Percentiles rank a stretch among this genome's conserved stretches.
phyloP scores from a whole-genome alignment of 805 yeast genomes.

The Cephaloascus fragrans region DNA sequence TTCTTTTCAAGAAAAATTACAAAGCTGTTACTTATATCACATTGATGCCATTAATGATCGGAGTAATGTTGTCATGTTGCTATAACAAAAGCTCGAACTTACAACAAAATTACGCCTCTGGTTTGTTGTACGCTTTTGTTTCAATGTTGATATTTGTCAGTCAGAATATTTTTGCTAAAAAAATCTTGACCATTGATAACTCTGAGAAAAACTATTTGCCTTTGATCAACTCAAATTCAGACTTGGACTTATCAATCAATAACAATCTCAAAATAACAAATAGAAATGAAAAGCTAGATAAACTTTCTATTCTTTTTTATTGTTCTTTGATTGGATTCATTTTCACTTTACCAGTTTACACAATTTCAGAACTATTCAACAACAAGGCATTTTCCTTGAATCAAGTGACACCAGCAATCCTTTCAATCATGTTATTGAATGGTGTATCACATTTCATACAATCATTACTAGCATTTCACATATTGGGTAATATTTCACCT shows the following conservation, averaged over 20 bases:
- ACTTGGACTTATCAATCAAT: no score
- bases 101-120: no score
- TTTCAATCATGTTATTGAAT: constrained; percentile 40
- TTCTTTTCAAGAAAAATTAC: constrained; percentile 50
- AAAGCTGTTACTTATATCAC: constrained; percentile 64
- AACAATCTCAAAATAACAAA: no score
- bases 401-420: constrained; percentile 19
- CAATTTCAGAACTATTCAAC: constrained; percentile 40
- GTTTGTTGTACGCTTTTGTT: constrained; percentile 40
- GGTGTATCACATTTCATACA: constrained; percentile 65
- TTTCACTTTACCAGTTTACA: constrained; percentile 58
- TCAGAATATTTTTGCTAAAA: constrained; percentile 76
- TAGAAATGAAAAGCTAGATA: constrained; percentile 46
- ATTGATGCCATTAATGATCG: constrained; percentile 66
- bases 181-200: constrained; percentile 45
- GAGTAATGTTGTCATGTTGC: constrained; percentile 77
- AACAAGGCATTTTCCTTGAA: constrained; percentile 15
- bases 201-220: no score
- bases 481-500: constrained; percentile 63
- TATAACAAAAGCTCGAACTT: constrained; percentile 17
- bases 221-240: no score
- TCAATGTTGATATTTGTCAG: constrained; percentile 64
- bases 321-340: constrained; percentile 63
- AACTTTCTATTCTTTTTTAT: constrained; percentile 59
- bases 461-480: constrained; percentile 66